phyloP scores from a whole-genome alignment of 2,329 filamentous ascomycete species.

The Colletotrichum sublineola region DNA sequence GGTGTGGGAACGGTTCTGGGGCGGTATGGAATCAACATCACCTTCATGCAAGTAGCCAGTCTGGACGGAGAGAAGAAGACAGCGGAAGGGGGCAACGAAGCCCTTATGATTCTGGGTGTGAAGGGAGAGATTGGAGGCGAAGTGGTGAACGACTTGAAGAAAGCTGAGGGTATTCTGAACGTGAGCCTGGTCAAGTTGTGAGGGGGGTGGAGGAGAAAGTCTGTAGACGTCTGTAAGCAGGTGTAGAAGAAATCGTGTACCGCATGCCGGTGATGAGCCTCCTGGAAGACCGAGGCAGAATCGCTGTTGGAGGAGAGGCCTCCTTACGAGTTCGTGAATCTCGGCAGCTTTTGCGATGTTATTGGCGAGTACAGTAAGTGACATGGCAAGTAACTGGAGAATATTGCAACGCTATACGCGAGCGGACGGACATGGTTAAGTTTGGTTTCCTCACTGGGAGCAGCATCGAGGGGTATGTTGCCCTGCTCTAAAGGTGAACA shows the following conservation, averaged over 20 bases:
- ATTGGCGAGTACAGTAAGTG: slow-evolving; percentile 25
- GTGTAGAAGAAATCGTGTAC: neutral
- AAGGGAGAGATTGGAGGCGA: slow-evolving; percentile 73
- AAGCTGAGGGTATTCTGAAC: slow-evolving; percentile 66
- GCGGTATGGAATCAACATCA: slow-evolving; percentile 79
- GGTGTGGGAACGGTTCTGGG: slow-evolving; percentile 80
- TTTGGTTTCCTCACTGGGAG: neutral
- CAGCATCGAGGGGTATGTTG: neutral
- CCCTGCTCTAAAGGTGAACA: neutral
- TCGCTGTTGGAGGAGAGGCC: too few species aligned
- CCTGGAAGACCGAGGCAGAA: slow-evolving; percentile 3
- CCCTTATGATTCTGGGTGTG: slow-evolving; percentile 85
- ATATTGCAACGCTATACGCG: neutral
- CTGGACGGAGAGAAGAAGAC: slow-evolving; percentile 57
- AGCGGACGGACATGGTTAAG: neutral
- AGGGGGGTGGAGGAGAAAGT: slow-evolving; percentile 26
- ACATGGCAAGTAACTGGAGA: slow-evolving; percentile 7
- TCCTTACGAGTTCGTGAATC: slow-evolving; percentile 37
- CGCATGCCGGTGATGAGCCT: slow-evolving; percentile 1
- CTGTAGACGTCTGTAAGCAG: neutral
- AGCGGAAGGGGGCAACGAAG: slow-evolving; percentile 68
- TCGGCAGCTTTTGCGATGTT: slow-evolving; percentile 24
- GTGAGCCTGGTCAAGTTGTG: slow-evolving; percentile 66
- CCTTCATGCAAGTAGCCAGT: slow-evolving; percentile 80
- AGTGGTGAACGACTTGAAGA: slow-evolving; percentile 62